Base-by-base conservation (phyloP, 306 rosid genomes). In the Rosa persica region DNA sequence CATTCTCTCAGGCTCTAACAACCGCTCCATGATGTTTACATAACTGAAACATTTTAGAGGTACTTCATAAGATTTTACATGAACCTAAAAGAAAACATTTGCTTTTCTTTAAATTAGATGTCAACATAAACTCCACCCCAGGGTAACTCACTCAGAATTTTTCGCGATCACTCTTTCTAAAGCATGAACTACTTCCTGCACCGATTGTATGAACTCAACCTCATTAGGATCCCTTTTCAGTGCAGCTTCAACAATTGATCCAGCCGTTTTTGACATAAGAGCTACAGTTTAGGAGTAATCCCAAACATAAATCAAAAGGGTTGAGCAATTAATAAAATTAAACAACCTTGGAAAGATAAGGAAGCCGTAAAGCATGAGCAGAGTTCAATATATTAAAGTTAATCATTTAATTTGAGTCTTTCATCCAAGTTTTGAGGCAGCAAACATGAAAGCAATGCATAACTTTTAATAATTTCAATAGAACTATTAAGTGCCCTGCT, bases 201-300 rank as follows among this genome's bases (percentile, higher is more conserved):
- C 90, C 23, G 93, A 90, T 83, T 93, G 97, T 79, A 93, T 88
- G 85, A 93, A 93, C 79, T 93, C 98, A 74, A 76, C 81, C 88
- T 93, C 98, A 57, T 91, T 93, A 78, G 98, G 98, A 82, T 93
- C 98, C 86, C 97, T 93, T 89, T 90, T 93, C 39, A 93, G 88
- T 19, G 90, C 90, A 55, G 98, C 97, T 86, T 93, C 98, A 80
- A 93, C 90, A 65, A 93, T 91, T 47, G 98, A 91, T 81, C 96
- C 98, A 70, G 97, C 98, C 78, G 97, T 87, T 87, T 93, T 93
- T 73, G 93, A 93, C 93, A 93, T 89, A 78, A 90, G 90, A 74
- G 93, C 97, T 93, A 87, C 87, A 88, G 71, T 78, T 84, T 66
- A 74, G 80, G 76, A 86, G 78, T 46, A 84, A 83, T 73, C 44